phyloP scores from a whole-genome alignment of 1,139 yeast species.

The Yamadazyma diospyri region DNA sequence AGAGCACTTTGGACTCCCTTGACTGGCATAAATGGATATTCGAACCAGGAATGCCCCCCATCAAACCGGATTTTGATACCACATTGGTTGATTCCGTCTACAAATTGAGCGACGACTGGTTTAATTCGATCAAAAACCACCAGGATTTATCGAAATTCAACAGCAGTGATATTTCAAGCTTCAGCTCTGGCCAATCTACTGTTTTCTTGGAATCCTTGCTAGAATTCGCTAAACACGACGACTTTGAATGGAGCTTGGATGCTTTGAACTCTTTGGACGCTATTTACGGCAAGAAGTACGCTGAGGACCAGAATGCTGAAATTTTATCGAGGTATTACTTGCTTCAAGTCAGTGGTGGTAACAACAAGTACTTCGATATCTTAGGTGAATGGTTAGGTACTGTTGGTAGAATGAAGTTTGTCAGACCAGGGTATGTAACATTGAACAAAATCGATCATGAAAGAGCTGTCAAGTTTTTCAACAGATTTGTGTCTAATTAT shows the following conservation, averaged over 20 bases:
- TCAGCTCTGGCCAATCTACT: conserved; percentile 73
- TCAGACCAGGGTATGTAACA: conserved; percentile 76
- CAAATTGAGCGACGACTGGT: conserved; percentile 66
- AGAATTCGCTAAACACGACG: conserved; percentile 28
- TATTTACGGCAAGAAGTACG: conserved; percentile 41
- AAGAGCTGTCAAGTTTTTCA: conserved; percentile 65
- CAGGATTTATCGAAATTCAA: conserved; percentile 17
- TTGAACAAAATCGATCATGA: conserved; percentile 61
- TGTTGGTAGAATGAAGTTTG: conserved; percentile 94
- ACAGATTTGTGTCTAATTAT: conserved; percentile 53
- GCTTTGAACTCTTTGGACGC: conserved; percentile 42
- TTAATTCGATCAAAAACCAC: conserved; percentile 22
- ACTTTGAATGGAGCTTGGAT: conserved; percentile 35
- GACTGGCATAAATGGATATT: conserved; percentile 88
- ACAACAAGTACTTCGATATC: conserved; percentile 37
- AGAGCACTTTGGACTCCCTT: conserved; percentile 52
- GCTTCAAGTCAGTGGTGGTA: conserved; percentile 48
- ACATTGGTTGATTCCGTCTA: conserved; percentile 72
- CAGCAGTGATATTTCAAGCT: conserved; percentile 45
- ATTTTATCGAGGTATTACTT: conserved; percentile 76
- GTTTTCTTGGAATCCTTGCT: conserved; percentile 70
- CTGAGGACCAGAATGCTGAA: conserved; percentile 67
- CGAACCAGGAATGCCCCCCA: conserved; percentile 81
- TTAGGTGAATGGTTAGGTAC: conserved; percentile 84
- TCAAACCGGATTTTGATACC: conserved; percentile 74